A percentile compares a stretch with the other conserved stretches of the same genome.
Evolutionary conservation across 441 rosid genomes (phyloP).

Genomic region (Adansonia grandidieri): DNA sequence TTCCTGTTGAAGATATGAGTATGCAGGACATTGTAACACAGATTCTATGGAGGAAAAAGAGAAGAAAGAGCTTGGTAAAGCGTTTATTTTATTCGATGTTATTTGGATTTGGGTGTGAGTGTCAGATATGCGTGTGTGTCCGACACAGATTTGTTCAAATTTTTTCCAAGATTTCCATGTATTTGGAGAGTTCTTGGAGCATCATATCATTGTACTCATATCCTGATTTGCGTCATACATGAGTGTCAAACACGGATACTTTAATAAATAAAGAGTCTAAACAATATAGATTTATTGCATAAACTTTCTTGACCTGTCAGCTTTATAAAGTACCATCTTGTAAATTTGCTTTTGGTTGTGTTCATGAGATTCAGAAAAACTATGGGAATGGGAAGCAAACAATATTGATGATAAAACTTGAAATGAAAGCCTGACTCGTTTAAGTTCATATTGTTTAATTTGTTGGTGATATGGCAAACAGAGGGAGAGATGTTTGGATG

Average conservation of each 20-base stretch:
- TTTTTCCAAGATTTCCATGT: too few species aligned
- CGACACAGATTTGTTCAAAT: too few species aligned
- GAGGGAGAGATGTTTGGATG: neutral
- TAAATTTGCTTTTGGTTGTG: neutral
- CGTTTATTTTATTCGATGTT: neutral
- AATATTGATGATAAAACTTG: neutral
- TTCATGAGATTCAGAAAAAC: neutral
- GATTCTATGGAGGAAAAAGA: neutral
- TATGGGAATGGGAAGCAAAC: neutral
- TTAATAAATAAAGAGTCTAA: too few species aligned
- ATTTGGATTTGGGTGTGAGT: too few species aligned
- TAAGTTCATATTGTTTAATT: neutral
- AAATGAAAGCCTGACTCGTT: neutral
- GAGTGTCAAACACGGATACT: too few species aligned
- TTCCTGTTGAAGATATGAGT: constrained; percentile 19
- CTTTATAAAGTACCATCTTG: neutral
- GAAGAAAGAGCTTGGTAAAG: neutral
- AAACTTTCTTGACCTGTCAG: neutral
- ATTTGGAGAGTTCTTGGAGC: too few species aligned
- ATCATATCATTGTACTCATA: too few species aligned
- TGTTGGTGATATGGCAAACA: neutral
- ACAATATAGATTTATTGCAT: neutral
- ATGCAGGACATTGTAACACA: neutral
- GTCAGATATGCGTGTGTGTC: too few species aligned
- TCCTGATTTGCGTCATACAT: too few species aligned